Evolutionary conservation across 1,139 yeast genomes (phyloP).

Genomic region (Taiozyma sp.): DNA sequence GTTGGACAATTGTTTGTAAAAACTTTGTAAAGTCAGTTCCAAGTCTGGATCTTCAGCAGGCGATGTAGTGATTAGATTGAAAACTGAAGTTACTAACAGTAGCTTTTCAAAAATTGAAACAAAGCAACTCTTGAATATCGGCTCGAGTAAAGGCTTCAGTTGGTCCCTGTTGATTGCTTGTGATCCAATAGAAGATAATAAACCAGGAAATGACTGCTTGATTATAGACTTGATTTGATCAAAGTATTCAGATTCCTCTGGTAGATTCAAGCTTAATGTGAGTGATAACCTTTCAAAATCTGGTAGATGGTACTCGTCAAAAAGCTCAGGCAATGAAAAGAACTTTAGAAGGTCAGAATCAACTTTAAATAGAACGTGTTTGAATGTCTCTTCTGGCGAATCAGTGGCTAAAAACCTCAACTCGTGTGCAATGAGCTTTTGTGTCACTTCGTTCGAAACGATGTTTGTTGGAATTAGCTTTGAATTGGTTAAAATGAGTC

Average conservation of each 20-base stretch:
- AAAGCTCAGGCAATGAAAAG: constrained; percentile 12
- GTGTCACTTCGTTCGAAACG: constrained; percentile 21
- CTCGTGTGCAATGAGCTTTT: constrained; percentile 30
- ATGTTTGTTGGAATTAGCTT: constrained; percentile 27
- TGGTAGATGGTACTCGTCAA: constrained; percentile 12
- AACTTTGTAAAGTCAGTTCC: constrained; percentile 2
- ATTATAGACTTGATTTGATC: constrained; percentile 9
- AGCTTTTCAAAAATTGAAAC: constrained; percentile 6
- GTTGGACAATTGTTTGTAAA: constrained; percentile 23
- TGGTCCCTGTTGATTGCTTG: not conserved
- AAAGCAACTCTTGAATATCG: not conserved
- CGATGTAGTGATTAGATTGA: constrained; percentile 1
- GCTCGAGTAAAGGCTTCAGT: not conserved
- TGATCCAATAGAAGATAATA: not conserved
- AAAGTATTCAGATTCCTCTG: constrained; percentile 1
- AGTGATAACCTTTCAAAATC: constrained; percentile 12
- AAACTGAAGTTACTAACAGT: constrained; percentile 1
- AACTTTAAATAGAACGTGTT: constrained; percentile 19
- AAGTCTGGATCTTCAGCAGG: not conserved
- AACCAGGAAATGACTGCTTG: constrained; percentile 2
- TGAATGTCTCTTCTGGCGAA: constrained; percentile 13
- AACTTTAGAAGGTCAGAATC: constrained; percentile 21
- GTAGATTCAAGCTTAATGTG: constrained; percentile 6
- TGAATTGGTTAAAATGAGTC: constrained; percentile 32
- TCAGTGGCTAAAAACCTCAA: constrained; percentile 18